A percentile compares a stretch with the other conserved stretches of the same genome.
phyloP scores from a whole-genome alignment of 2,329 filamentous ascomycete genomes.

The Colletotrichum cereale region DNA sequence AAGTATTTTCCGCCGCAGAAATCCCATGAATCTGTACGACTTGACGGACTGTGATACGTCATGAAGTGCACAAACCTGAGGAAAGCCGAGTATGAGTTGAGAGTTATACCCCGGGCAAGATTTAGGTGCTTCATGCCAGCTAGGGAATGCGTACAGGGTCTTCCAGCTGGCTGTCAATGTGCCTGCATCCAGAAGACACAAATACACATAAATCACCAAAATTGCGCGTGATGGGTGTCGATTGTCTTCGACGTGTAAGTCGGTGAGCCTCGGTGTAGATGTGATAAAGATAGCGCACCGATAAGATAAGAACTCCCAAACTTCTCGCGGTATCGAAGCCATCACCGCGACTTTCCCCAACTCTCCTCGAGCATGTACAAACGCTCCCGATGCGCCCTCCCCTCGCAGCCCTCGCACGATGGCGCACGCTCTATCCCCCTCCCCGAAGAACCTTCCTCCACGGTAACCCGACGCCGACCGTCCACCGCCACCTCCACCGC shows the following conservation, averaged over 20 bases:
- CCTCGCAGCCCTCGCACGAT: neutral
- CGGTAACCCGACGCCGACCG: neutral
- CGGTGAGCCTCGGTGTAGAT: conserved; percentile 15
- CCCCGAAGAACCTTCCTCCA: neutral
- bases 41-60: neutral
- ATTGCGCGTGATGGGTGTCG: neutral
- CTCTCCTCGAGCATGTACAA: neutral
- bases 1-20: neutral
- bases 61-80: neutral
- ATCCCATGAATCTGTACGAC: neutral
- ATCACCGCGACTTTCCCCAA: neutral
- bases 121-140: neutral
- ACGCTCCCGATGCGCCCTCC: conserved; percentile 16
- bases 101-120: neutral
- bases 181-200: neutral
- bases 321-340: neutral
- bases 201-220: neutral
- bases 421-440: neutral
- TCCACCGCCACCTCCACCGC: neutral
- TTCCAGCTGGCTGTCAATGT: neutral
- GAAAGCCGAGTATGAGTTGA: too few relatives aligned
- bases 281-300: neutral
- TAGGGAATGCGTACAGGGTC: neutral
- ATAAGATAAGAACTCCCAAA: conserved; percentile 40
- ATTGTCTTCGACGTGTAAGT: conserved; percentile 19